Evolutionary conservation across 129 eudicot species (phyloP).

Genomic region (Artemisia annua): DNA sequence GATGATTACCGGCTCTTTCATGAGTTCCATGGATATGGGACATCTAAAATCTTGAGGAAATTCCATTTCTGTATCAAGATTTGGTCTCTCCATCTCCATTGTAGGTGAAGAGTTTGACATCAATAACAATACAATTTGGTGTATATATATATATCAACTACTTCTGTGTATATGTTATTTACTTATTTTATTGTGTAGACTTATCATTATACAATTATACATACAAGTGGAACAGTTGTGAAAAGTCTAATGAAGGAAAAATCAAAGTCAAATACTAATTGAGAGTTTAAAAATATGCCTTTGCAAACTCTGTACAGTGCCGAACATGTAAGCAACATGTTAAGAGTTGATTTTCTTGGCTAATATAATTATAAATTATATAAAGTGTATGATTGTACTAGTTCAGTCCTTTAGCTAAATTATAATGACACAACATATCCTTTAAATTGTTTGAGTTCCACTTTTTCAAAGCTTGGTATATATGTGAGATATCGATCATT

Average conservation of each 20-base stretch:
- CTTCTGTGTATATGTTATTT: no score
- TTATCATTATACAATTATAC: neutral
- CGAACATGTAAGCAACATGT: slow-evolving; percentile 46
- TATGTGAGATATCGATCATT: no score
- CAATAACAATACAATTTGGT: slow-evolving; percentile 4
- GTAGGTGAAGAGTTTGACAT: slow-evolving; percentile 31
- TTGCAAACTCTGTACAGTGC: slow-evolving; percentile 34
- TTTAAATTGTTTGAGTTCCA: neutral
- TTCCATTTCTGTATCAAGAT: slow-evolving; percentile 44
- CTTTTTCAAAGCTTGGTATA: neutral
- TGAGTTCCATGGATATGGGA: slow-evolving; percentile 87
- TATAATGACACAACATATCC: slow-evolving; percentile 6
- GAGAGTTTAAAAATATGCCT: slow-evolving; percentile 26
- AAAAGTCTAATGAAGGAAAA: slow-evolving; percentile 37
- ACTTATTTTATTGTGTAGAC: neutral
- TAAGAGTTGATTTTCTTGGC: slow-evolving; percentile 30
- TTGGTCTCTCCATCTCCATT: slow-evolving; percentile 38
- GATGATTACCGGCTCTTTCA: slow-evolving; percentile 85
- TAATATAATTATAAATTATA: neutral
- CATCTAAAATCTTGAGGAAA: slow-evolving; percentile 80
- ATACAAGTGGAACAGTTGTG: slow-evolving; percentile 22
- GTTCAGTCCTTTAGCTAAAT: slow-evolving; percentile 19
- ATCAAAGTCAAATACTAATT: slow-evolving; percentile 45
- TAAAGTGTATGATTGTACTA: neutral
- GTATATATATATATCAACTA: slow-evolving; percentile 3